Conservation (phyloP, 257 asterid species). For the Verbascum thapsus region DNA sequence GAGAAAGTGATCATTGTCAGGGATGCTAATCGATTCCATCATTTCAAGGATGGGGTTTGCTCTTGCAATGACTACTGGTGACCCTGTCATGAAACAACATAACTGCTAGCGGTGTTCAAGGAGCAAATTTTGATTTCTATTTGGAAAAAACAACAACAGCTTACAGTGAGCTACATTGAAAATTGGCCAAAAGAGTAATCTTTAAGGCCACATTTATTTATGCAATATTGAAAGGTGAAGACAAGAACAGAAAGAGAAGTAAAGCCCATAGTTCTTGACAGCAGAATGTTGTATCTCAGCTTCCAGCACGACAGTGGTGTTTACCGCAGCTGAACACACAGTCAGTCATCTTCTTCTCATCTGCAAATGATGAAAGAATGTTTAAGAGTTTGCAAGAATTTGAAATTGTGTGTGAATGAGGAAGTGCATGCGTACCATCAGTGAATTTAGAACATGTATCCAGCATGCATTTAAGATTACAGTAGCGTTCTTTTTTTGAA, state of each 20-base stretch:
- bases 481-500: conserved; percentile 34
- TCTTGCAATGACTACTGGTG: conserved; percentile 89
- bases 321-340: conserved; percentile 43
- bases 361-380: conserved; percentile 32
- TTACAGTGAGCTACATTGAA: neutral
- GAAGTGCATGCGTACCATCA: conserved; percentile 26
- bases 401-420: neutral
- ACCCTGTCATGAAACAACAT: neutral
- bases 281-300: conserved; percentile 10
- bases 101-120: neutral
- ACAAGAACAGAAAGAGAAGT: neutral
- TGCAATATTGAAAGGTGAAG: conserved; percentile 20
- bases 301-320: conserved; percentile 35
- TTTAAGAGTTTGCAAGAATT: neutral
- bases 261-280: neutral
- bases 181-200: neutral
- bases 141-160: conserved; percentile 1
- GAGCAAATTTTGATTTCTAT: neutral
- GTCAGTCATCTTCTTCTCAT: conserved; percentile 43
- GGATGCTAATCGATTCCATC: conserved; percentile 85
- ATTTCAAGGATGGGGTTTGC: conserved; percentile 63
- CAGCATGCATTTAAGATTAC: conserved; percentile 47
- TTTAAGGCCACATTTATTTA: conserved; percentile 35
- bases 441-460: conserved; percentile 45
- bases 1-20: conserved; percentile 62